Percentiles rank a stretch among this genome's conserved stretches.
phyloP scores from a whole-genome alignment of 2,329 filamentous ascomycete species.

The Ascochyta fabae region DNA sequence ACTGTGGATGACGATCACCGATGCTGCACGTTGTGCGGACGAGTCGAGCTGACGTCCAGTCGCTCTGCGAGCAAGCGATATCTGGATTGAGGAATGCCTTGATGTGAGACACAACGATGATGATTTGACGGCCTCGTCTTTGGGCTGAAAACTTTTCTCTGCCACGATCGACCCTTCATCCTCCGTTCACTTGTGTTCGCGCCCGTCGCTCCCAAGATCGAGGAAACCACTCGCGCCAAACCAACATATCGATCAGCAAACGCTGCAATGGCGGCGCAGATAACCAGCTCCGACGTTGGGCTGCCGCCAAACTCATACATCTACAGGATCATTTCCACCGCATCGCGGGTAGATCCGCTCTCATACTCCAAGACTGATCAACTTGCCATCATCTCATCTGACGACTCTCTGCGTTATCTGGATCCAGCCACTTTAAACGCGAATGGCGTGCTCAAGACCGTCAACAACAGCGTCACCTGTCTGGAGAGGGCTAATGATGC shows the following conservation, averaged over 20 bases:
- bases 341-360: slow-evolving; percentile 39
- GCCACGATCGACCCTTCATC: neutral
- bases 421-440: slow-evolving; percentile 63
- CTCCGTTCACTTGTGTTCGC: neutral
- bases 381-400: slow-evolving; percentile 70
- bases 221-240: neutral
- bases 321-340: slow-evolving; percentile 47
- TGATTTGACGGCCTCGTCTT: neutral
- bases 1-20: neutral
- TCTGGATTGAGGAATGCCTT: neutral
- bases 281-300: slow-evolving; percentile 29
- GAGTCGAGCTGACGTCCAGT: neutral
- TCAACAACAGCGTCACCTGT: slow-evolving; percentile 69
- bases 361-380: slow-evolving; percentile 39
- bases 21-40: neutral
- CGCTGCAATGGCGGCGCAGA: slow-evolving; percentile 27
- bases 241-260: neutral
- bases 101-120: neutral
- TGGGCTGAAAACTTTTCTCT: slow-evolving; percentile 22
- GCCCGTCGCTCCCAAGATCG: neutral
- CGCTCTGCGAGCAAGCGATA: neutral
- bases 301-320: slow-evolving; percentile 48
- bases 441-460: slow-evolving; percentile 56
- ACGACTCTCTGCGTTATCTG: slow-evolving; percentile 72
- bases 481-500: slow-evolving; percentile 62